phyloP scores from a whole-genome alignment of 345 rosid genomes.

The Gossypium thurberi region DNA sequence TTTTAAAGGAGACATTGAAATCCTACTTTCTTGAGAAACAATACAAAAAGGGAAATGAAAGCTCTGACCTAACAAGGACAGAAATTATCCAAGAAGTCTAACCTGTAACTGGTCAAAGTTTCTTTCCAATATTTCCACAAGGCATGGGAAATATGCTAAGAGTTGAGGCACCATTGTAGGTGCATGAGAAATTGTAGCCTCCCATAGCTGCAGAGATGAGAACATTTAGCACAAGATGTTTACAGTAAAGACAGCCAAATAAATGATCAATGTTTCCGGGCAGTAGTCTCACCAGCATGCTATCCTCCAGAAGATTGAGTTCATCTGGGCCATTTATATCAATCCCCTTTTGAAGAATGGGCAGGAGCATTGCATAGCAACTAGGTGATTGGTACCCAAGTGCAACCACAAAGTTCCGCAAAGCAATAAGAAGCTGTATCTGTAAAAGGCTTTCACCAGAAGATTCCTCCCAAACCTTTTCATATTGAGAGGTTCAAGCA shows the following conservation, averaged over 20 bases:
- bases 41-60: background rate
- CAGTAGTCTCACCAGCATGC: conserved; percentile 64
- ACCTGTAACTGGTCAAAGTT: conserved; percentile 96
- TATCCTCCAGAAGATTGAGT: conserved; percentile 90
- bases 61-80: background rate
- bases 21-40: background rate
- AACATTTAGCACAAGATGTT: conserved; percentile 17
- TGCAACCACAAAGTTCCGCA: conserved; percentile 81
- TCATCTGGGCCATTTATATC: conserved; percentile 84
- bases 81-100: conserved; percentile 8
- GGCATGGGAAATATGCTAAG: conserved; percentile 63
- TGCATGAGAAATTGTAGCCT: conserved; percentile 80
- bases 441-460: conserved; percentile 93
- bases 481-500: conserved; percentile 12
- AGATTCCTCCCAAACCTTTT: conserved; percentile 94
- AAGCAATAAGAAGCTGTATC: conserved; percentile 94
- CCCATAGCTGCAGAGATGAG: conserved; percentile 78
- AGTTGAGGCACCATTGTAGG: conserved; percentile 88
- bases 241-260: conserved; percentile 10
- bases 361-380: conserved; percentile 69
- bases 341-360: conserved; percentile 81
- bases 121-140: conserved; percentile 76
- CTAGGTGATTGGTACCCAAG: conserved; percentile 83
- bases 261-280: conserved; percentile 1
- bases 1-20: background rate